Conservation (phyloP, 345 rosid genomes). For the Populus simonii region DNA sequence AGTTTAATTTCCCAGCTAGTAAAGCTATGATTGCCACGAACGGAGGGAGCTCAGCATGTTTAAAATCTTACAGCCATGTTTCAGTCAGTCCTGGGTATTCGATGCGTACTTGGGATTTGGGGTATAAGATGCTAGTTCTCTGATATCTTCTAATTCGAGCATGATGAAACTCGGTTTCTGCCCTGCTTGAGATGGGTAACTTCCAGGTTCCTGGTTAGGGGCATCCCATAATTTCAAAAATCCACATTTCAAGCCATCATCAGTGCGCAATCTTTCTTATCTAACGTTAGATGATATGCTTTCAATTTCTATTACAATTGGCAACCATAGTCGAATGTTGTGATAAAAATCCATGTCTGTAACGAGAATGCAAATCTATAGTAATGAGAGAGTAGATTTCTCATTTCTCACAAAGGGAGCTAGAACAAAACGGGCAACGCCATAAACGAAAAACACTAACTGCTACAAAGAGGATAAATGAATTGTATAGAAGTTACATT, state of each 20-base stretch:
- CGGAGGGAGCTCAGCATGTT: not conserved
- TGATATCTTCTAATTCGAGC: not conserved
- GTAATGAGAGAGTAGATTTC: not conserved
- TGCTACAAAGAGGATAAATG: not conserved
- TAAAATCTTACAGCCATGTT: not conserved
- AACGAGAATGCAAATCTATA: not conserved
- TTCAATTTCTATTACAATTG: not conserved
- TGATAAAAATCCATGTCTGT: no score
- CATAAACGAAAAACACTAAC: not conserved
- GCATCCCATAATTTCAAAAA: not conserved
- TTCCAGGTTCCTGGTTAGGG: not conserved
- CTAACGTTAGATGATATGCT: not conserved
- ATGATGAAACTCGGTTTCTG: no score
- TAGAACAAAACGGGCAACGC: not conserved
- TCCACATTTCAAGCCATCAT: not conserved
- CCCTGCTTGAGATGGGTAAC: no score
- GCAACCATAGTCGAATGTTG: not conserved
- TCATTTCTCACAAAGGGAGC: not conserved
- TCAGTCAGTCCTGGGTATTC: not conserved
- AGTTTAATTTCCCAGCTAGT: not conserved
- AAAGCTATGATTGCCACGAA: not conserved
- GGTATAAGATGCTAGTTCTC: not conserved
- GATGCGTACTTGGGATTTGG: not conserved
- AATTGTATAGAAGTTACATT: not conserved
- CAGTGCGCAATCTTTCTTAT: not conserved